Percentiles rank a stretch among this genome's conserved stretches.
Evolutionary conservation across 495 filamentous ascomycete genomes (phyloP).

Genomic region (Daldinia caldariorum): DNA sequence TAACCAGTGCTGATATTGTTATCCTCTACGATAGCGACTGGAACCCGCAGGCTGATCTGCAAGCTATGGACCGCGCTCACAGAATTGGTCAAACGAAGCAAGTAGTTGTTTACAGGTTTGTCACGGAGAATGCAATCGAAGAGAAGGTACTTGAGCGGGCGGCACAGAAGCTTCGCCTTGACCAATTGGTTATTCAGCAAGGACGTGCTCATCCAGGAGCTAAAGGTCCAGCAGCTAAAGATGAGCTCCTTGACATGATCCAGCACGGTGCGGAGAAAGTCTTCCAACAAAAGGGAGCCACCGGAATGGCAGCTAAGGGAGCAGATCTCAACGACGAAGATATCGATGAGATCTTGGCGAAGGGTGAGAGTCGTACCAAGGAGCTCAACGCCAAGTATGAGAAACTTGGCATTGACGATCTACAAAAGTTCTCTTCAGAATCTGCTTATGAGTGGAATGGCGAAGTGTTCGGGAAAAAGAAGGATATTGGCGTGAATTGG

Average conservation of each 20-base stretch:
- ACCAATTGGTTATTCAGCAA: conserved; percentile 99
- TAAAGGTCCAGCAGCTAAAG: conserved; percentile 89
- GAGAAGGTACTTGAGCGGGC: conserved; percentile 98
- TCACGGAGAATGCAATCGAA: conserved; percentile 98
- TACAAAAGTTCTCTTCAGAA: conserved; percentile 97
- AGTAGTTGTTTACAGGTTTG: conserved; percentile 93
- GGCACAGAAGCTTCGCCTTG: conserved; percentile 94
- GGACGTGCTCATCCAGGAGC: conserved; percentile 92
- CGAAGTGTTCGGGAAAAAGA: conserved; percentile 91
- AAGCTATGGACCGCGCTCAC: conserved; percentile 98
- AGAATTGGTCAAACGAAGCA: conserved; percentile 99
- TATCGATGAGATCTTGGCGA: conserved; percentile 85
- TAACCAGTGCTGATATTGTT: conserved; percentile 95
- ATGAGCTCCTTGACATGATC: conserved; percentile 97
- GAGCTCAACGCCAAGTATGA: conserved; percentile 93
- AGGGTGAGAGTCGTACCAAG: conserved; percentile 89
- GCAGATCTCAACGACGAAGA: conserved; percentile 81
- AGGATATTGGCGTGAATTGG: conserved; percentile 94
- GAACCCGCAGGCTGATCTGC: conserved; percentile 98
- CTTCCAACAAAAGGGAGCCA: conserved; percentile 74
- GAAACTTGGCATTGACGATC: conserved; percentile 96
- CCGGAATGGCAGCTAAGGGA: conserved; percentile 66
- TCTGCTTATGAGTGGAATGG: conserved; percentile 99
- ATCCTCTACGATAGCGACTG: conserved; percentile 99
- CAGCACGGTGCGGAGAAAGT: conserved; percentile 97